A percentile compares a stretch with the other conserved stretches of the same genome.
Evolutionary conservation across 1,284 basidiomycete genomes (phyloP).

Genomic region (Pseudozyma pruni): DNA sequence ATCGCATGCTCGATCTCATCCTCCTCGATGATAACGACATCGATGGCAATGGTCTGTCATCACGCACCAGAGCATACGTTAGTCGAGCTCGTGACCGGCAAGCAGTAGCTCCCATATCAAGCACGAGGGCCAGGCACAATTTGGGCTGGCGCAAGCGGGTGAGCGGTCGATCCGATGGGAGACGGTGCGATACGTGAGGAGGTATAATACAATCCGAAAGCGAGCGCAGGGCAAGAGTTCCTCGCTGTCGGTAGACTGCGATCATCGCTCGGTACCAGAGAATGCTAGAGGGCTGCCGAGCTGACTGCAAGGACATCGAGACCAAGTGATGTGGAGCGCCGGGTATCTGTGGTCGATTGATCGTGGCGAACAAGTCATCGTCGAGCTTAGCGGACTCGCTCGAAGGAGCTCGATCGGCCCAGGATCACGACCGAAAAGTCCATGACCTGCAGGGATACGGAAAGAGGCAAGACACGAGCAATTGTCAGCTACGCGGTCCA

Average conservation of each 20-base stretch:
- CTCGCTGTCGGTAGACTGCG: not conserved
- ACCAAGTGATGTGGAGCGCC: not conserved
- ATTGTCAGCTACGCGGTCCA: conserved; percentile 9
- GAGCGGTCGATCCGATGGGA: not conserved
- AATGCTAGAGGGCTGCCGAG: not conserved
- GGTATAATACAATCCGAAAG: conserved; percentile 3
- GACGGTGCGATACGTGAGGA: not conserved
- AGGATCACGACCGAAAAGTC: conserved; percentile 64
- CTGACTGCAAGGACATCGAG: no score
- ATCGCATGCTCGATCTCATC: no score
- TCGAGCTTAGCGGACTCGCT: conserved; percentile 56
- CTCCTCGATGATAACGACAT: no score
- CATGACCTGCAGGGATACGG: conserved; percentile 43
- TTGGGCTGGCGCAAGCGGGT: no score
- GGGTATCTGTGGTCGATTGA: conserved; percentile 13
- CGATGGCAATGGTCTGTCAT: no score
- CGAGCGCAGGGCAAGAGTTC: no score
- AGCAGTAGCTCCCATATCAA: no score
- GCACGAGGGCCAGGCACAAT: no score
- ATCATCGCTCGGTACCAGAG: no score
- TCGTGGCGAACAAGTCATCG: no score
- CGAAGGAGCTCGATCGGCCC: conserved; percentile 64
- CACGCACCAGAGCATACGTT: no score
- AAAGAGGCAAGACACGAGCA: not conserved
- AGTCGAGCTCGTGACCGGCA: no score